phyloP scores from a whole-genome alignment of 2,329 filamentous ascomycete genomes.

The Sporothrix humicola region DNA sequence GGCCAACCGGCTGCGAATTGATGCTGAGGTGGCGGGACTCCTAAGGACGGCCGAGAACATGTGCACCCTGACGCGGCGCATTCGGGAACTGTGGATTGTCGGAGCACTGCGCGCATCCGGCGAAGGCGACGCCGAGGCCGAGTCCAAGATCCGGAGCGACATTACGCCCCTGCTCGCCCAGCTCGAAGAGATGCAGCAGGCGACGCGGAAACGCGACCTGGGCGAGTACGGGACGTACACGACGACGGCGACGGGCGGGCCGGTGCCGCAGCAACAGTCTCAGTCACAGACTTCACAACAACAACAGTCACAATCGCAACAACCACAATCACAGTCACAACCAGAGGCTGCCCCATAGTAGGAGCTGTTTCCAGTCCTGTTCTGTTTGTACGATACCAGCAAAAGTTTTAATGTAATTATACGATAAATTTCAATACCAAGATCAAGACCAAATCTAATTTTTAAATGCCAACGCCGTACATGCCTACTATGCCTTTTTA shows the following conservation, averaged over 20 bases:
- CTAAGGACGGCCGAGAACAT: slow-evolving; percentile 53
- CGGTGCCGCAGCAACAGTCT: slow-evolving; percentile 20
- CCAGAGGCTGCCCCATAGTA: background rate
- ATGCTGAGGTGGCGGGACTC: slow-evolving; percentile 47
- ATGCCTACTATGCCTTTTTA: background rate
- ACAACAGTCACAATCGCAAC: background rate
- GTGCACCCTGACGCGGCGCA: slow-evolving; percentile 53
- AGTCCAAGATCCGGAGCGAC: slow-evolving; percentile 45
- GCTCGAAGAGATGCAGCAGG: slow-evolving; percentile 44
- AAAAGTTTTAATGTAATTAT: background rate
- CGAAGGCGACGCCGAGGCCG: slow-evolving; percentile 49
- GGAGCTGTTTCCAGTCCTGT: too few species aligned
- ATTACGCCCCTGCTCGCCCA: slow-evolving; percentile 47
- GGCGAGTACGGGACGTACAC: slow-evolving; percentile 40
- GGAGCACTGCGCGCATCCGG: slow-evolving; percentile 54
- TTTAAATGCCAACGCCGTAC: slow-evolving; percentile 4
- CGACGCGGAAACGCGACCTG: slow-evolving; percentile 39
- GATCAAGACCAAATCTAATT: background rate
- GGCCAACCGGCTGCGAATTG: slow-evolving; percentile 50
- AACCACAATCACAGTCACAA: background rate
- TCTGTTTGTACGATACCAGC: slow-evolving; percentile 11
- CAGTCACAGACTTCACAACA: background rate
- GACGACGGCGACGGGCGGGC: slow-evolving; percentile 28
- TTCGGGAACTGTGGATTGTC: slow-evolving; percentile 58
- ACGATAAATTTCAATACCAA: background rate